Percentiles rank a stretch among this genome's conserved stretches.
phyloP scores from a whole-genome alignment of 768 basidiomycete genomes.

The Cystobasidium ongulense region DNA sequence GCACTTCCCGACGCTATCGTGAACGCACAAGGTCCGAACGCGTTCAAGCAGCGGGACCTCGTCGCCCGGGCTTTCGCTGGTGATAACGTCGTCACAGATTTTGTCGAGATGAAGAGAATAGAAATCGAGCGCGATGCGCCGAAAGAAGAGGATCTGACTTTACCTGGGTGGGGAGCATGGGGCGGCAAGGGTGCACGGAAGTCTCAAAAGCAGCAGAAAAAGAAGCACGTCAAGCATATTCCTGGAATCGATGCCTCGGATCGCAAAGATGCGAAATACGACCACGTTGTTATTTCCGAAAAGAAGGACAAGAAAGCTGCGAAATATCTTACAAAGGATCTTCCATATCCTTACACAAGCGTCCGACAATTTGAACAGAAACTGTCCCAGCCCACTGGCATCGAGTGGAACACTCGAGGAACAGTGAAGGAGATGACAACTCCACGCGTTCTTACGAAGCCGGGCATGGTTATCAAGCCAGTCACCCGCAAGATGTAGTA shows the following conservation, averaged over 20 bases:
- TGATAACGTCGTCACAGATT: slow-evolving; percentile 88
- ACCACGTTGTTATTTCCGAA: slow-evolving; percentile 90
- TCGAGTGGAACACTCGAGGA: slow-evolving; percentile 86
- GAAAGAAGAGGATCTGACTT: slow-evolving; percentile 71
- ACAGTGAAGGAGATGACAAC: slow-evolving; percentile 38
- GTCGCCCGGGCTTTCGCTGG: slow-evolving; percentile 94
- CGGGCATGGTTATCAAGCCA: slow-evolving; percentile 38
- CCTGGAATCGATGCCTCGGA: slow-evolving; percentile 68
- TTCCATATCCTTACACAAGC: slow-evolving; percentile 91
- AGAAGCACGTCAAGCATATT: slow-evolving; percentile 63
- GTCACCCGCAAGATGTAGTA: slow-evolving; percentile 21
- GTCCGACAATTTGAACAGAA: slow-evolving; percentile 82
- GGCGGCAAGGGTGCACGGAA: slow-evolving; percentile 63
- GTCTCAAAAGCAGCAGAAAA: slow-evolving; percentile 47
- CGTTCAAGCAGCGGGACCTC: slow-evolving; percentile 82
- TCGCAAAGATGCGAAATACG: slow-evolving; percentile 74
- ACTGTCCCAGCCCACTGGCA: slow-evolving; percentile 71
- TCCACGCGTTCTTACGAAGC: slow-evolving; percentile 38
- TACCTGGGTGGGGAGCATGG: slow-evolving; percentile 97
- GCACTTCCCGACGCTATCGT: slow-evolving; percentile 34
- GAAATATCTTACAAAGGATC: slow-evolving; percentile 79
- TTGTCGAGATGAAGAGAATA: slow-evolving; percentile 69
- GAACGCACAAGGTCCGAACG: slow-evolving; percentile 48
- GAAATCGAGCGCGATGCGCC: slow-evolving; percentile 85
- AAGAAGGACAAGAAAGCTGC: slow-evolving; percentile 87